phyloP scores from a whole-genome alignment of 139 green algal genomes.

The Coelastrella sp. region DNA sequence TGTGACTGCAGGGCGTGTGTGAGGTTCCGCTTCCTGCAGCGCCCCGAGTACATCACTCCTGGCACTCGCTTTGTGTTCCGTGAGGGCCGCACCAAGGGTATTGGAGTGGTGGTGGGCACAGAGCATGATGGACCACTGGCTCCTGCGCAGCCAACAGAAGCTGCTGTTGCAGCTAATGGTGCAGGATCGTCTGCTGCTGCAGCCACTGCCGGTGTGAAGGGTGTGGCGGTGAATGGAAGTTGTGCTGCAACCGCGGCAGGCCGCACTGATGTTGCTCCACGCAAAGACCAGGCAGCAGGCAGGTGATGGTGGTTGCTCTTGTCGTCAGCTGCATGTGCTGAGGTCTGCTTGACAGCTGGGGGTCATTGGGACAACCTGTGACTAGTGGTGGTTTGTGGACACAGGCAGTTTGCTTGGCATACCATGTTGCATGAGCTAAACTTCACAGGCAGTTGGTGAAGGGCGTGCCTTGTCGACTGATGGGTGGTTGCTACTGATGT shows the following conservation, averaged over 20 bases:
- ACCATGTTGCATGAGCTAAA: too few species aligned
- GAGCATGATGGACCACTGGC: slow-evolving; percentile 39
- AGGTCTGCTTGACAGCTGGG: too few species aligned
- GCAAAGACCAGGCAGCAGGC: slow-evolving; percentile 7
- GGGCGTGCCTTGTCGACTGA: too few species aligned
- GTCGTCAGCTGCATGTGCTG: too few species aligned
- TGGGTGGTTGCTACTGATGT: too few species aligned
- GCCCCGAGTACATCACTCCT: slow-evolving; percentile 86
- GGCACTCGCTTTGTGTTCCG: slow-evolving; percentile 93
- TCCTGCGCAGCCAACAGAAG: not conserved
- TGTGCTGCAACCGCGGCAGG: not conserved
- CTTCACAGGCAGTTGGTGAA: too few species aligned
- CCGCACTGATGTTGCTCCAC: not conserved
- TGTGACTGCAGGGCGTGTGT: slow-evolving; percentile 71
- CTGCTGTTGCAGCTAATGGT: not conserved
- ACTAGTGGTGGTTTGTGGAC: too few species aligned
- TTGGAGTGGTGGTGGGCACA: slow-evolving; percentile 83
- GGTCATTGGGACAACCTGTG: too few species aligned
- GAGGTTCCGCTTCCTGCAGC: slow-evolving; percentile 91
- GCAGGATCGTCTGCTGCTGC: not conserved
- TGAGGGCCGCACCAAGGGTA: slow-evolving; percentile 92
- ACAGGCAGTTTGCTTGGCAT: too few species aligned
- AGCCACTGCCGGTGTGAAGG: not conserved
- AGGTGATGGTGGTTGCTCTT: too few species aligned
- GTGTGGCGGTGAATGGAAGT: not conserved